A percentile compares a stretch with the other conserved stretches of the same genome.
Conservation (phyloP, 2,329 filamentous ascomycete species). For the Xylariales sp. region DNA sequence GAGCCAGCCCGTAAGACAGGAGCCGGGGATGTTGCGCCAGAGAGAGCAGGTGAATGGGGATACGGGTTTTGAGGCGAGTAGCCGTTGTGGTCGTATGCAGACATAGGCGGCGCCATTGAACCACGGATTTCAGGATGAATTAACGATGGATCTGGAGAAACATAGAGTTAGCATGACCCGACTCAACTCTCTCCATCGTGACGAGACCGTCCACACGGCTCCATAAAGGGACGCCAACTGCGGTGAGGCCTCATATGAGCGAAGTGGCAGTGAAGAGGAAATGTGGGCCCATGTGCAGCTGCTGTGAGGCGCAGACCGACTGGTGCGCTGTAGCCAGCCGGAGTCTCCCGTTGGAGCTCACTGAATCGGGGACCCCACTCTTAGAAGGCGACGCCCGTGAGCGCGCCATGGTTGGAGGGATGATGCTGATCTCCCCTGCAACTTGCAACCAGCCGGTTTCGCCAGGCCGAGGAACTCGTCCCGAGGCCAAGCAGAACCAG, state of each 20-base stretch:
- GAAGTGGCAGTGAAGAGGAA: slow-evolving; percentile 23
- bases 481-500: slow-evolving; percentile 1
- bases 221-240: slow-evolving; percentile 26
- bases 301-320: slow-evolving; percentile 33
- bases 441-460: slow-evolving; percentile 29
- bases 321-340: slow-evolving; percentile 32
- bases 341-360: slow-evolving; percentile 37
- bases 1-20: slow-evolving; percentile 63
- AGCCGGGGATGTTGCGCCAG: slow-evolving; percentile 63
- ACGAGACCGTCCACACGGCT: slow-evolving; percentile 12
- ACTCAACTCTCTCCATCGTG: slow-evolving; percentile 30
- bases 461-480: slow-evolving; percentile 15
- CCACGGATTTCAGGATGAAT: slow-evolving; percentile 67
- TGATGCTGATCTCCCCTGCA: slow-evolving; percentile 22
- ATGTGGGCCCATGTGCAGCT: slow-evolving; percentile 27
- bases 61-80: slow-evolving; percentile 62
- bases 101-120: slow-evolving; percentile 59
- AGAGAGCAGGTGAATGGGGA: slow-evolving; percentile 73
- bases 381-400: slow-evolving; percentile 12
- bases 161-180: slow-evolving; percentile 48
- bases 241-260: slow-evolving; percentile 36
- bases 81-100: slow-evolving; percentile 59
- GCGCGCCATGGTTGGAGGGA: slow-evolving; percentile 10
- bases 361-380: slow-evolving; percentile 30
- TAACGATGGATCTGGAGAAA: slow-evolving; percentile 63